phyloP scores from a whole-genome alignment of 1,284 basidiomycete species.

The Bjerkandera adusta region DNA sequence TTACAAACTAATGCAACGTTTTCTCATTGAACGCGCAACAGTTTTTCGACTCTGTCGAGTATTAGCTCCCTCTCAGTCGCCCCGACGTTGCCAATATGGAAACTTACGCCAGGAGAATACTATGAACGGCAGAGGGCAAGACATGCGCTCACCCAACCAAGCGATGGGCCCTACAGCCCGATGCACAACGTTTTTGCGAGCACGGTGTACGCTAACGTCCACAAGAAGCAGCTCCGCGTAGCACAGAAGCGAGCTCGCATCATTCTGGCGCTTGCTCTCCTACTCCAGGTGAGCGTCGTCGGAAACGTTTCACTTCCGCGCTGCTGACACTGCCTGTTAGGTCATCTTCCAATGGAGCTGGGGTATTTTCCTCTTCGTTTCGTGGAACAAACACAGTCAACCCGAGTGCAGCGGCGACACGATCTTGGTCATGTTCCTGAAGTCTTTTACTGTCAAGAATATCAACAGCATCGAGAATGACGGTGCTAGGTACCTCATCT shows the following conservation, averaged over 20 bases:
- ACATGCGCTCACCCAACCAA: slow-evolving; percentile 17
- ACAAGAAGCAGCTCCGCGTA: slow-evolving; percentile 18
- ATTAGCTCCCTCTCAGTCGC: slow-evolving; percentile 30
- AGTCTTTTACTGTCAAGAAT: slow-evolving; percentile 15
- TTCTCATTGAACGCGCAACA: slow-evolving; percentile 6
- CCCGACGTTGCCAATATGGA: slow-evolving; percentile 29
- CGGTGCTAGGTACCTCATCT: slow-evolving; percentile 21
- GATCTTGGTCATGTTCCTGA: slow-evolving; percentile 23
- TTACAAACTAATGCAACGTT: not conserved
- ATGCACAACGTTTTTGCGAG: slow-evolving; percentile 12
- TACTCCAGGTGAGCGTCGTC: slow-evolving; percentile 22
- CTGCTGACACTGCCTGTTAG: slow-evolving; percentile 4
- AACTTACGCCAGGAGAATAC: slow-evolving; percentile 23
- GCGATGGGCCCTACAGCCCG: slow-evolving; percentile 8
- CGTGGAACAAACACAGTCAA: slow-evolving; percentile 26
- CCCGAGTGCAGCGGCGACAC: slow-evolving; percentile 26
- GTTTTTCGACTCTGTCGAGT: slow-evolving; percentile 30
- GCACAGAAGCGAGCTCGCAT: slow-evolving; percentile 24
- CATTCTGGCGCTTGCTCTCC: slow-evolving; percentile 27
- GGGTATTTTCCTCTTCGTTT: slow-evolving; percentile 29
- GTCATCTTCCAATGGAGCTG: slow-evolving; percentile 31
- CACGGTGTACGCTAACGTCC: slow-evolving; percentile 16
- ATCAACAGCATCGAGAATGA: slow-evolving; percentile 18
- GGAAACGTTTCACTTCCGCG: not conserved
- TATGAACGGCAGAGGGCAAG: slow-evolving; percentile 21